Conservation (phyloP, 192 early-diverging fungal genomes). For the Spinellus fusiger region DNA sequence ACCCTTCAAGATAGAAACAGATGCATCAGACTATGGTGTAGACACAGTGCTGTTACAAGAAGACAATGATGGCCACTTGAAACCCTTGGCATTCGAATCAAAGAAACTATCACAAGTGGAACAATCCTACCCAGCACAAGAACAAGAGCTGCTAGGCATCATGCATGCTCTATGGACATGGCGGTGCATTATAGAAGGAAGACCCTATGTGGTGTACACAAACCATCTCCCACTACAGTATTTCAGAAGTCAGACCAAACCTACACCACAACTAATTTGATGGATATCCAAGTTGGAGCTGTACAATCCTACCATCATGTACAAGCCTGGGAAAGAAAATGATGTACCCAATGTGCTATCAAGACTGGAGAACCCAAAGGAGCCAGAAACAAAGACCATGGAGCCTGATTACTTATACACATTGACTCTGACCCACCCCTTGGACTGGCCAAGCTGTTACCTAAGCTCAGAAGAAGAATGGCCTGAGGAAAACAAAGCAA, state of each 20-base stretch:
- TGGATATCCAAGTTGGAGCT: conserved; percentile 4
- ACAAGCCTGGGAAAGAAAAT: conserved; percentile 6
- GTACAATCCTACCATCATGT: not conserved
- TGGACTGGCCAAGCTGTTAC: conserved; percentile 8
- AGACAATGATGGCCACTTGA: not conserved
- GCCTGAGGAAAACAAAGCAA: not conserved
- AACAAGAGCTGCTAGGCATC: conserved; percentile 3
- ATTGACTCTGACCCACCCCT: not conserved
- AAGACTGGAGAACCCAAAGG: not conserved
- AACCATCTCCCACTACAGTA: conserved; percentile 7
- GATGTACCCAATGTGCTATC: not conserved
- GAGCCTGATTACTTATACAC: conserved; percentile 4
- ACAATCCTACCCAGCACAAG: conserved; percentile 20
- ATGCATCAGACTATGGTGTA: conserved; percentile 1
- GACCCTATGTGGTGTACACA: not conserved
- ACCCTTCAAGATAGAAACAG: not conserved
- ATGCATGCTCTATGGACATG: conserved; percentile 5
- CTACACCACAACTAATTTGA: not conserved
- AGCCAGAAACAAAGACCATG: not conserved
- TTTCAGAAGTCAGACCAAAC: not conserved
- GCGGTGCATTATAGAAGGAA: conserved; percentile 9
- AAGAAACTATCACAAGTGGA: conserved; percentile 22
- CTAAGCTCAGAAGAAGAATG: not conserved
- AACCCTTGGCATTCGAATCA: conserved; percentile 29
- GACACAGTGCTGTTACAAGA: conserved; percentile 1